These are phyloP conservation scores for Phialocephala sp. DNA, from an alignment of 2,329 filamentous ascomycete genomes.

Conservation along the genomic window DNA sequence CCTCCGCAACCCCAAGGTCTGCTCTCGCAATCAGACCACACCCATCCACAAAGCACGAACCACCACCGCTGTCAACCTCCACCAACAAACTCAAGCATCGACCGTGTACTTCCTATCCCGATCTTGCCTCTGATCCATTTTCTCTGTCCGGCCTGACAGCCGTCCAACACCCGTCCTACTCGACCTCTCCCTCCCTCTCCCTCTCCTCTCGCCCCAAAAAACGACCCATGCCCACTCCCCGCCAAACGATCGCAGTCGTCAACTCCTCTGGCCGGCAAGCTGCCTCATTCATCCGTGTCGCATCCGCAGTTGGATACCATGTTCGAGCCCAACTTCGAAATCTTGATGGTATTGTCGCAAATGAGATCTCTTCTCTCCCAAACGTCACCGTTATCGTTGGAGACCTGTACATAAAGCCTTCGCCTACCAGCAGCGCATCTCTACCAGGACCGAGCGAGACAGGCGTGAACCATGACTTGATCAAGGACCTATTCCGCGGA, in stretches of 20 bases:
- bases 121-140: constrained; percentile 23
- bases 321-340: constrained; percentile 92
- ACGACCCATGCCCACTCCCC: constrained; percentile 42
- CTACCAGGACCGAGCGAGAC: constrained; percentile 61
- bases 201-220: constrained; percentile 35
- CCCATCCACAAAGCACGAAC: constrained; percentile 22
- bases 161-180: constrained; percentile 28
- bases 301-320: constrained; percentile 89
- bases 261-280: constrained; percentile 96
- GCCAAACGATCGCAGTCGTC: constrained; percentile 81
- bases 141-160: constrained; percentile 26
- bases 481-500: constrained; percentile 79
- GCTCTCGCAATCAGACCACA: constrained; percentile 39
- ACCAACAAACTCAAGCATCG: constrained; percentile 38
- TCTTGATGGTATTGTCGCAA: constrained; percentile 83
- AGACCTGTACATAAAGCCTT: constrained; percentile 64
- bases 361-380: constrained; percentile 80
- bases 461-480: constrained; percentile 73
- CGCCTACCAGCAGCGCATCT: constrained; percentile 47
- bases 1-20: constrained; percentile 39
- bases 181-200: constrained; percentile 23
- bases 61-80: constrained; percentile 25
- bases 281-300: constrained; percentile 92
- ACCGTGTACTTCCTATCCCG: constrained; percentile 38
- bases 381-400: constrained; percentile 73